Conservation (phyloP, 2,329 filamentous ascomycete genomes). For the Cladosporium velox region DNA sequence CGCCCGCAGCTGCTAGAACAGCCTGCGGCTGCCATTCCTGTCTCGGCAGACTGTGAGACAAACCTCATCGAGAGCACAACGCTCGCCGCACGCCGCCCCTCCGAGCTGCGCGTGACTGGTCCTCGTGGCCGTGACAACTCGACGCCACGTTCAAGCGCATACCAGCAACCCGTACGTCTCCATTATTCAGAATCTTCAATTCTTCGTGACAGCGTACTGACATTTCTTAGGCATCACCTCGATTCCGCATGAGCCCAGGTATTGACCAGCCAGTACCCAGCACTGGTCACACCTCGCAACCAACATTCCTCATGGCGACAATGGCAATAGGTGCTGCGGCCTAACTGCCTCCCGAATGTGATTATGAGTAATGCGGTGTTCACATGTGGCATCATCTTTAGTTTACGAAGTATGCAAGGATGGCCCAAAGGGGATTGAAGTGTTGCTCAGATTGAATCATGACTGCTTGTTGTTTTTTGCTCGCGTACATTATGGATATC, state of each 20-base stretch:
- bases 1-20: slow-evolving; percentile 31
- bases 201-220: not conserved
- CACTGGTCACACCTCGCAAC: slow-evolving; percentile 7
- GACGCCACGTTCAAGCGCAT: slow-evolving; percentile 5
- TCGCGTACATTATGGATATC: not conserved
- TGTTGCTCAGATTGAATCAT: slow-evolving; percentile 19
- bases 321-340: slow-evolving; percentile 17
- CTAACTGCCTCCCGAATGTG: slow-evolving; percentile 16
- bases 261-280: not conserved
- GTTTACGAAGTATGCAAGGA: slow-evolving; percentile 2
- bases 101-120: slow-evolving; percentile 22
- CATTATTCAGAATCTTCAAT: no score
- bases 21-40: slow-evolving; percentile 33
- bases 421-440: slow-evolving; percentile 6
- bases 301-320: not conserved
- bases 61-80: slow-evolving; percentile 7
- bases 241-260: slow-evolving; percentile 4
- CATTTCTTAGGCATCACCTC: not conserved
- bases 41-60: slow-evolving; percentile 30
- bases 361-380: slow-evolving; percentile 20
- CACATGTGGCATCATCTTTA: slow-evolving; percentile 11
- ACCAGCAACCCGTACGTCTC: slow-evolving; percentile 15
- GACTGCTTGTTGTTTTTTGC: not conserved
- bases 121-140: slow-evolving; percentile 10
- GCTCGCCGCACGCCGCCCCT: slow-evolving; percentile 11